Conservation (phyloP, 345 rosid species). For the Streptanthus diversifolius region DNA sequence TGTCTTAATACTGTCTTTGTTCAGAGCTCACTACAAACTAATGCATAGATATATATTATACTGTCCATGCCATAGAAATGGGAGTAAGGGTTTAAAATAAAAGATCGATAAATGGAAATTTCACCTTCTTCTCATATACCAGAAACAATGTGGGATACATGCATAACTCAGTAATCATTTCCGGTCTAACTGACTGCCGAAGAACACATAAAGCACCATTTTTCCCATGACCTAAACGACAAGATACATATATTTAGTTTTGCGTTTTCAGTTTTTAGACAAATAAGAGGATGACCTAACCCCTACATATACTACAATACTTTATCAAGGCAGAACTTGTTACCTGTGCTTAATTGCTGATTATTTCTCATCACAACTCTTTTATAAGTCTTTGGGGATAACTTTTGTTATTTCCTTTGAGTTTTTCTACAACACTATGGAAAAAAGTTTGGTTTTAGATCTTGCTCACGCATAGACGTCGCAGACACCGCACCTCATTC, state of each 20-base stretch:
- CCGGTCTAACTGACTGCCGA: slow-evolving; percentile 96
- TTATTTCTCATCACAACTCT: no score
- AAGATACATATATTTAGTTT: slow-evolving; percentile 4
- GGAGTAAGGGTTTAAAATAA: not conserved
- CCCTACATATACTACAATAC: no score
- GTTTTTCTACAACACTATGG: no score
- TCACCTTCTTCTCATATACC: slow-evolving; percentile 6
- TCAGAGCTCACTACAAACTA: slow-evolving; percentile 17
- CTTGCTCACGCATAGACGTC: no score
- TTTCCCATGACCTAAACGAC: slow-evolving; percentile 88
- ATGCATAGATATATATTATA: not conserved
- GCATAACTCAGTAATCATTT: slow-evolving; percentile 85
- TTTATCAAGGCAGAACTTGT: no score
- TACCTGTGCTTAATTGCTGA: no score
- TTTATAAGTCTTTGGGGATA: no score
- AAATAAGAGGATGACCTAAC: no score
- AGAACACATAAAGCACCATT: slow-evolving; percentile 86
- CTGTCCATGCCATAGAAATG: slow-evolving; percentile 5
- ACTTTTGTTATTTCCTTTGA: no score
- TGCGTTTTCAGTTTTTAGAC: slow-evolving; percentile 1
- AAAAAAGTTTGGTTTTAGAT: no score
- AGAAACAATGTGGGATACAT: slow-evolving; percentile 4
- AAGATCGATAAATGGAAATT: not conserved
- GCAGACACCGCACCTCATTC: no score
- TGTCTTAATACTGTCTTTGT: slow-evolving; percentile 8